Percentiles rank a stretch among this genome's conserved stretches.
Conservation (phyloP, 2,329 filamentous ascomycete genomes). For the Scytalidium sp. region DNA sequence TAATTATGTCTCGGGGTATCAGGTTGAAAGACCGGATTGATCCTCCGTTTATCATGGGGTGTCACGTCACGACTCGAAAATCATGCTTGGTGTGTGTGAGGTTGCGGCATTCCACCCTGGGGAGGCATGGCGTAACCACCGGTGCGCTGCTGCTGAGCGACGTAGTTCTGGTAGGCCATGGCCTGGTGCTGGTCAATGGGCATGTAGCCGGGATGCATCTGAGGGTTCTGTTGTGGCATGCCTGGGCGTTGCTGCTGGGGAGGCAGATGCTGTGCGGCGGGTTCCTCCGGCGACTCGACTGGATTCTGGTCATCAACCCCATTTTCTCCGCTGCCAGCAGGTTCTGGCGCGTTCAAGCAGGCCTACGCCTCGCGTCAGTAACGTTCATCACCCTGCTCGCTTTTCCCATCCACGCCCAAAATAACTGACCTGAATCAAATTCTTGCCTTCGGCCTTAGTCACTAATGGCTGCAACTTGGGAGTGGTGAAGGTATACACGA, state of each 20-base stretch:
- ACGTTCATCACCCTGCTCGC: slow-evolving; percentile 29
- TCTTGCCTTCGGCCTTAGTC: slow-evolving; percentile 98
- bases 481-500: slow-evolving; percentile 98
- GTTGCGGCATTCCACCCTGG: slow-evolving; percentile 75
- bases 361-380: slow-evolving; percentile 56
- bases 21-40: slow-evolving; percentile 34
- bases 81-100: slow-evolving; percentile 77
- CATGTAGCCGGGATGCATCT: slow-evolving; percentile 66
- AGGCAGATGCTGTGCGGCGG: slow-evolving; percentile 71
- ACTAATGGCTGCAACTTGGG: slow-evolving; percentile 97
- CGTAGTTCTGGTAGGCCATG: slow-evolving; percentile 79
- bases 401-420: slow-evolving; percentile 4
- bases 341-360: slow-evolving; percentile 94
- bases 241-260: slow-evolving; percentile 59
- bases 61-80: slow-evolving; percentile 21
- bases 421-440: slow-evolving; percentile 81
- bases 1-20: slow-evolving; percentile 58
- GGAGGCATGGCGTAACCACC: slow-evolving; percentile 77
- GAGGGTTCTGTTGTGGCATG: slow-evolving; percentile 58
- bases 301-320: slow-evolving; percentile 73
- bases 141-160: slow-evolving; percentile 67
- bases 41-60: slow-evolving; percentile 21
- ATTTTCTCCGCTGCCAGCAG: slow-evolving; percentile 75
- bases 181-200: slow-evolving; percentile 73
- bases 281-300: slow-evolving; percentile 90